These are phyloP conservation scores for Nevesoporus exiguus DNA, from an alignment of 768 basidiomycete genomes.

Conservation along the genomic window DNA sequence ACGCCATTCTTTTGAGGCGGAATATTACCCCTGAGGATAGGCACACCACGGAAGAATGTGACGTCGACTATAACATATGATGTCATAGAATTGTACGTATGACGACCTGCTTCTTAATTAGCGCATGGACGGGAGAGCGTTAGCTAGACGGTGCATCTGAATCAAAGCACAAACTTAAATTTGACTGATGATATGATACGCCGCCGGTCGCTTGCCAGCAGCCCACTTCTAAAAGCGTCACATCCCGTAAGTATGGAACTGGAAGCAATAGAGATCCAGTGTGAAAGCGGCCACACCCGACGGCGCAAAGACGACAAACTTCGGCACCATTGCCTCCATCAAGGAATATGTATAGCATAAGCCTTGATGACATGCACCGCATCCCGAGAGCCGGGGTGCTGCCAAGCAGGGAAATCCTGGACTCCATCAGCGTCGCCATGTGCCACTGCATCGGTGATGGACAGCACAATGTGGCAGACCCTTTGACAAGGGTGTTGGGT, in stretches of 20 bases:
- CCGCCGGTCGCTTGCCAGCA: slow-evolving; percentile 1
- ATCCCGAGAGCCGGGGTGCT: background rate
- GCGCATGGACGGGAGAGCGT: background rate
- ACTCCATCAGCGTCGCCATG: slow-evolving; percentile 1
- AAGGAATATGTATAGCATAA: slow-evolving; percentile 14
- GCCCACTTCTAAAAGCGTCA: slow-evolving; percentile 3
- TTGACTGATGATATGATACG: slow-evolving; percentile 17
- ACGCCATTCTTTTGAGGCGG: slow-evolving; percentile 62
- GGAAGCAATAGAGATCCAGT: slow-evolving; percentile 4
- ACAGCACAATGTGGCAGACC: slow-evolving; percentile 1
- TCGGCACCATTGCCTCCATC: slow-evolving; percentile 6
- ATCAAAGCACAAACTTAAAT: slow-evolving; percentile 9
- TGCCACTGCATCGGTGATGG: slow-evolving; percentile 4
- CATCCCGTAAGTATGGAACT: slow-evolving; percentile 6
- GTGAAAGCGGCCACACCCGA: slow-evolving; percentile 10
- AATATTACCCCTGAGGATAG: background rate
- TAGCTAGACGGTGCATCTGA: slow-evolving; percentile 1
- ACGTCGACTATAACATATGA: background rate
- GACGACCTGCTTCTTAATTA: background rate
- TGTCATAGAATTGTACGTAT: background rate
- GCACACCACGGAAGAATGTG: background rate
- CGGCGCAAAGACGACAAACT: slow-evolving; percentile 4
- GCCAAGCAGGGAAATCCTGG: slow-evolving; percentile 3
- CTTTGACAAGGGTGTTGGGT: slow-evolving; percentile 19
- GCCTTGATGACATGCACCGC: slow-evolving; percentile 4